Conservation (phyloP, 148 eudicot species). For the Cornus controversa region DNA sequence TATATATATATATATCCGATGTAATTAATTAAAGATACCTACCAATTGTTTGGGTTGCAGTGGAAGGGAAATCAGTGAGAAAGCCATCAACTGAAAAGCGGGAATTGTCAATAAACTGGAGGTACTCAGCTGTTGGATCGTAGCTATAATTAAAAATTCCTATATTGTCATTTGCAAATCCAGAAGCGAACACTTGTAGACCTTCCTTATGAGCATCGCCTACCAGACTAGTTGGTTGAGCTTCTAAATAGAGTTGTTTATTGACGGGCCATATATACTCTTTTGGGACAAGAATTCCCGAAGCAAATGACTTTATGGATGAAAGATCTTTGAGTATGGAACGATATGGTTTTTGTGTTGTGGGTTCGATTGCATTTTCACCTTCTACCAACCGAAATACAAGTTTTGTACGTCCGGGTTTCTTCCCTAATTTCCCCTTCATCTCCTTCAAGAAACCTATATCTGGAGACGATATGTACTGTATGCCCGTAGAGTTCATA, state of each 20-base stretch:
- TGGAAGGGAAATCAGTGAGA: conserved; percentile 75
- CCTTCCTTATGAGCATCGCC: conserved; percentile 79
- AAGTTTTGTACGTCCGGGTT: conserved; percentile 39
- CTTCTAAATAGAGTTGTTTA: conserved; percentile 42
- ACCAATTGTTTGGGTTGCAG: conserved; percentile 87
- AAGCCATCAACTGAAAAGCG: conserved; percentile 84
- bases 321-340: conserved; percentile 48
- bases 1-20: too few species aligned
- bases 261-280: conserved; percentile 67
- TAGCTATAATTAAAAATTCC: conserved; percentile 82
- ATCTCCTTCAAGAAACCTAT: conserved; percentile 66
- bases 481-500: conserved; percentile 20
- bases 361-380: conserved; percentile 62
- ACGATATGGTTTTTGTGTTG: conserved; percentile 56
- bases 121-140: conserved; percentile 74
- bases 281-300: conserved; percentile 83
- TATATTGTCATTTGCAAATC: conserved; percentile 69
- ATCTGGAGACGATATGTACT: conserved; percentile 85
- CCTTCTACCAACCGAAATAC: conserved; percentile 46
- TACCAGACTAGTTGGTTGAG: conserved; percentile 68
- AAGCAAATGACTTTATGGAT: conserved; percentile 61
- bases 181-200: conserved; percentile 66
- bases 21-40: too few species aligned
- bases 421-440: conserved; percentile 24
- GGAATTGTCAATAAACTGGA: conserved; percentile 68